These are phyloP conservation scores for Scenedesmus sp. DNA, from an alignment of 163 green algal species.

Conservation along the genomic window DNA sequence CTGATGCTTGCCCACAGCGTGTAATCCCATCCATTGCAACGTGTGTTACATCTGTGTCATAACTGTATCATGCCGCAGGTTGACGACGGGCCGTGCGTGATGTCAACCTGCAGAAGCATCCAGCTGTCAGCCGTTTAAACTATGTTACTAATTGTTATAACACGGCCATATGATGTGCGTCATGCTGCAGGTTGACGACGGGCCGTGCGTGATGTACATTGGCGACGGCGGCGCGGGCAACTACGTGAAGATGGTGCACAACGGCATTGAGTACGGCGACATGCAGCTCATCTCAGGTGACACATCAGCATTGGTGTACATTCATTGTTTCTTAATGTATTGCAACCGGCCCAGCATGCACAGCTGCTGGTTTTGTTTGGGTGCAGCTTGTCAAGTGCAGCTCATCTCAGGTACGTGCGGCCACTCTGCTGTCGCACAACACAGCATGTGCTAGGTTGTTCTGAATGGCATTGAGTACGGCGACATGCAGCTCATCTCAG, in stretches of 20 bases:
- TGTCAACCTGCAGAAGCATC: conserved; percentile 53
- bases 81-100: conserved; percentile 96
- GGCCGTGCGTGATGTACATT: conserved; percentile 97
- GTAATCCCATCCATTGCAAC: too few species aligned
- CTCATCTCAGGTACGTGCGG: conserved; percentile 89
- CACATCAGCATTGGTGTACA: too few species aligned
- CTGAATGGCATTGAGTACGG: conserved; percentile 99
- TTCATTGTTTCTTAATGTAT: too few species aligned
- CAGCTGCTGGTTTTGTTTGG: too few species aligned
- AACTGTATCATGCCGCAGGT: conserved; percentile 63
- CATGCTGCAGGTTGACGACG: conserved; percentile 85
- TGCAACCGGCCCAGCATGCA: too few species aligned
- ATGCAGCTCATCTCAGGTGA: conserved; percentile 99
- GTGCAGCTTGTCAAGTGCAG: conserved; percentile 80
- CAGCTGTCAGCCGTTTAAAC: too few species aligned
- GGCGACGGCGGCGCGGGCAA: conserved; percentile 95
- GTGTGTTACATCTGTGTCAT: too few species aligned
- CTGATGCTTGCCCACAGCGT: neutral
- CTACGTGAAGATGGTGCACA: conserved; percentile 99
- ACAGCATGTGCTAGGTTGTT: conserved; percentile 88
- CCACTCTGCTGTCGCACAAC: too few species aligned
- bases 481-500: conserved; percentile 99
- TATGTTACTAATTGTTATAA: too few species aligned
- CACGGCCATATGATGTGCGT: neutral
- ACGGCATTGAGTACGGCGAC: conserved; percentile 99